Percentiles rank a stretch among this genome's conserved stretches.
phyloP scores from a whole-genome alignment of 352 stramenopile species.

The Phytophthora pluvialis region DNA sequence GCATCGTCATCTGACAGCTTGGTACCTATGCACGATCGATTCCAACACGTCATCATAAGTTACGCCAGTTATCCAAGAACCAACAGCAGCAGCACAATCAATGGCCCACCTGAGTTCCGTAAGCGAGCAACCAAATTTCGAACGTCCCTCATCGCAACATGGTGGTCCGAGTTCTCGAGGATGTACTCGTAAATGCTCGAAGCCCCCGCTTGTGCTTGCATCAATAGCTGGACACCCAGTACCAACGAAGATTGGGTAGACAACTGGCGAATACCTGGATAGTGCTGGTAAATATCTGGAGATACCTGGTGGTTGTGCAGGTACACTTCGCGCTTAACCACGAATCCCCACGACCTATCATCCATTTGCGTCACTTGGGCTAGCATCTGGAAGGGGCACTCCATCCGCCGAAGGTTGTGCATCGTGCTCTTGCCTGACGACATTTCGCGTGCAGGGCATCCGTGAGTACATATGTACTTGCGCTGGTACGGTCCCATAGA shows the following conservation, averaged over 20 bases:
- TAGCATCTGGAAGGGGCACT: constrained; percentile 20
- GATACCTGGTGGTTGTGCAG: constrained; percentile 9
- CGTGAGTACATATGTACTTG: too few species aligned
- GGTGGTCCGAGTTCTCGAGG: constrained; percentile 8
- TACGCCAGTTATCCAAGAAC: not conserved
- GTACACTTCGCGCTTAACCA: constrained; percentile 7
- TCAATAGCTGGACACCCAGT: constrained; percentile 11
- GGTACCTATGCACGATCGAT: not conserved
- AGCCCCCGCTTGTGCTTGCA: constrained; percentile 1
- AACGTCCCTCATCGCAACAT: constrained; percentile 8
- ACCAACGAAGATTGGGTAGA: not conserved
- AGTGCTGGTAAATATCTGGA: constrained; percentile 7
- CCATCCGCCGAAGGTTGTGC: not conserved
- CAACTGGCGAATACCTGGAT: constrained; percentile 28
- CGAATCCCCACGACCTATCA: constrained; percentile 9
- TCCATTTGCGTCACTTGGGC: constrained; percentile 1
- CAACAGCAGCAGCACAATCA: not conserved
- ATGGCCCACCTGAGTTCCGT: not conserved
- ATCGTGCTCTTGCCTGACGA: not conserved
- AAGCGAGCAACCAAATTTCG: not conserved
- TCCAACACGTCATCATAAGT: not conserved
- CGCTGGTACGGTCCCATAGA: too few species aligned
- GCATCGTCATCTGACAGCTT: constrained; percentile 9
- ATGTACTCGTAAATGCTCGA: constrained; percentile 21
- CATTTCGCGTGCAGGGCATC: constrained; percentile 3